Base-by-base conservation (phyloP, 208 protist species). In the Trypanosoma theileri region DNA sequence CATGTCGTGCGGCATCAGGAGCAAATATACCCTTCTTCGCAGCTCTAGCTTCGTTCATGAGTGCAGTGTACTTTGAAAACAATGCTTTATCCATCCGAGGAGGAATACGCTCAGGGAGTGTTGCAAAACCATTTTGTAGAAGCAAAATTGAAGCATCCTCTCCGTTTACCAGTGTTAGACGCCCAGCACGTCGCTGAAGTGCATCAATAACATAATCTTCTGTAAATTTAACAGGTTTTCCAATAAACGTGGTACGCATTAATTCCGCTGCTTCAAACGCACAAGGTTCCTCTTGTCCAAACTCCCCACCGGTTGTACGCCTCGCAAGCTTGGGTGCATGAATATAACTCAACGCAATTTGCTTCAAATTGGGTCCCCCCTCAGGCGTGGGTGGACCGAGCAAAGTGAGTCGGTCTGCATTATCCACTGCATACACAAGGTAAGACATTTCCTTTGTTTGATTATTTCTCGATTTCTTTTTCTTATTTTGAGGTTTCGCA, bases 161-260 rank as follows among this genome's bases (percentile, higher is more conserved):
- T 17, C 69, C 71, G 58, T 73, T 77, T 50, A 53, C 48, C 40
- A 92, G 79, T 35, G 66, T 73, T 19, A 94, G 46, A 10, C 86
- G 81, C n/a, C 92, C 92, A 4, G 86, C 86, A 28, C 71, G 86
- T 59, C 92, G 80, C 54, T 94, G 77, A 21, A 93, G 69, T 7
- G 79, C 72, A 42, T 97, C 90, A 64, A 96, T 95, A 57, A 81
- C 78, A 78, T 94, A 93, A 62, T 96, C 92, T 68, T 95, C 85
- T 19, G 73, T 76, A 57, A 96, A 97, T 48, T 84, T 77, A 41
- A 96, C 90, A 56, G 77, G 75, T 71, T 95, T 94, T 51, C 92
- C 92, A 63, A 97, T 95, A 57, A 93, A 92, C 10, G 66, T 76
- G 26, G 62, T 79, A 56, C 92, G 89, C 19, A 96, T 86, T 41